Percentiles rank a stretch among this genome's conserved stretches.
Conservation (phyloP, 208 protist species). For the Eutreptiella sp. region DNA sequence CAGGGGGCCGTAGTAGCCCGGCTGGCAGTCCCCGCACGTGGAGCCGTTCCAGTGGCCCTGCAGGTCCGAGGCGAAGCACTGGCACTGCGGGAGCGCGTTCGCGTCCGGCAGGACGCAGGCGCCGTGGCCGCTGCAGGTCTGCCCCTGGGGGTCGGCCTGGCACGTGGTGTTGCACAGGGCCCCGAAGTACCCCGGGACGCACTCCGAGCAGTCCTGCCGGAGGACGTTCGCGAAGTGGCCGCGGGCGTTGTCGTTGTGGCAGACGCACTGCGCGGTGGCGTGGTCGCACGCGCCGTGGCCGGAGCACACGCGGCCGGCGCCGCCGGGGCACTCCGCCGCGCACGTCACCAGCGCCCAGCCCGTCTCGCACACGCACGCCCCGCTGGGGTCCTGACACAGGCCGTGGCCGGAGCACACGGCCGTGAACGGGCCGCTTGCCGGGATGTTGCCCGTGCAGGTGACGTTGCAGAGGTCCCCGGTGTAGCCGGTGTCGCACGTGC, state of each 20-base stretch:
- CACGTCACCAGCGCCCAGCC: constrained; percentile 1
- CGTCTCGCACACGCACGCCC: too few relatives aligned
- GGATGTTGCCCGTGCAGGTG: not conserved
- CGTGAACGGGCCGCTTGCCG: too few relatives aligned
- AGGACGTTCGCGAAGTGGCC: constrained; percentile 3
- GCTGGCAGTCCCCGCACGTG: constrained; percentile 38
- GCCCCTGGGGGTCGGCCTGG: too few relatives aligned
- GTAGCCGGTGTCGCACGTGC: constrained; percentile 4
- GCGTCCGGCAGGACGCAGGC: too few relatives aligned
- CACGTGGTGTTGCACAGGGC: not conserved
- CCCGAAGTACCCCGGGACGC: not conserved
- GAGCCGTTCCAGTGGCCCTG: constrained; percentile 29
- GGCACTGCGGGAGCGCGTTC: too few relatives aligned
- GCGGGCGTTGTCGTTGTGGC: too few relatives aligned
- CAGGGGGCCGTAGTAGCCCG: constrained; percentile 46
- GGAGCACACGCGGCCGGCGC: not conserved
- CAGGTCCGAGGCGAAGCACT: constrained; percentile 13
- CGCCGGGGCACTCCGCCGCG: not conserved
- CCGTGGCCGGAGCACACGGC: constrained; percentile 18
- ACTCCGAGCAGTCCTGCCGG: not conserved
- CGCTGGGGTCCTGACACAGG: too few relatives aligned
- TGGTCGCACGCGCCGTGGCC: constrained; percentile 3
- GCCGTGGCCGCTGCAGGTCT: too few relatives aligned
- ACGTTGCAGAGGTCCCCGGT: not conserved
- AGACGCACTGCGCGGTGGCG: not conserved